These are phyloP conservation scores for Aspergillus pseudoterreus DNA, from an alignment of 2,329 filamentous ascomycete genomes.

Conservation along the genomic window DNA sequence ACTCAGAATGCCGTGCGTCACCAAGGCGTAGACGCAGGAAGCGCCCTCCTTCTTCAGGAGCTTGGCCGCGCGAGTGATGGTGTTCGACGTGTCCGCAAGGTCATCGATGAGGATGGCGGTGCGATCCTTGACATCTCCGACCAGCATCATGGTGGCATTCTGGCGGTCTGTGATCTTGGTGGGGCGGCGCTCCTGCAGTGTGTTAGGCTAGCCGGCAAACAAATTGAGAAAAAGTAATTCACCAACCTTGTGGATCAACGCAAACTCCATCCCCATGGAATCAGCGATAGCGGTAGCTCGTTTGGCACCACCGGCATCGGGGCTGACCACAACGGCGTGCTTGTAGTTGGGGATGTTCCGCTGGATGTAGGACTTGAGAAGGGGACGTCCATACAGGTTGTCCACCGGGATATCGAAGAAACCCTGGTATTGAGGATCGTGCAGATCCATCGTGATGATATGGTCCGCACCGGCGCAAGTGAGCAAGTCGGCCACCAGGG, in stretches of 20 bases:
- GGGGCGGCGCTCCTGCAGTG: conserved; percentile 72
- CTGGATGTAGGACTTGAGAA: conserved; percentile 64
- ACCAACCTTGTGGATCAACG: conserved; percentile 90
- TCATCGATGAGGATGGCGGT: conserved; percentile 92
- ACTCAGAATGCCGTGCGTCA: conserved; percentile 93
- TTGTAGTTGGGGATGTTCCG: conserved; percentile 79
- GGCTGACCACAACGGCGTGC: conserved; percentile 88
- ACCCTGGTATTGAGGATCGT: conserved; percentile 94
- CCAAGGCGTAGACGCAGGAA: conserved; percentile 81
- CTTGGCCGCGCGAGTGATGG: conserved; percentile 92
- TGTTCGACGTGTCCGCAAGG: conserved; percentile 92
- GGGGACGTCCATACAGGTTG: conserved; percentile 73
- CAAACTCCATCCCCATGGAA: conserved; percentile 88
- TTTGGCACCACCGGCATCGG: conserved; percentile 95
- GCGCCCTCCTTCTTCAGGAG: conserved; percentile 91
- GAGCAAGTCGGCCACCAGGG: conserved; percentile 86
- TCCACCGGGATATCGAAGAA: conserved; percentile 99
- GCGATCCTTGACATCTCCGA: conserved; percentile 76
- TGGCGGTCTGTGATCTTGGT: conserved; percentile 82
- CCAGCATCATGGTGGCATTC: conserved; percentile 85
- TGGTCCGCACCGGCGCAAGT: conserved; percentile 96
- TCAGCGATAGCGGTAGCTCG: conserved; percentile 93
- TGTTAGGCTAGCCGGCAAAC: conserved; percentile 11
- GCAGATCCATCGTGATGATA: conserved; percentile 95
- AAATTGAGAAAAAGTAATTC: neutral